Percentiles rank a stretch among this genome's conserved stretches.
These are phyloP conservation scores for Leptographium procerum DNA, from an alignment of 2,329 filamentous ascomycete genomes.

Conservation along the genomic window DNA sequence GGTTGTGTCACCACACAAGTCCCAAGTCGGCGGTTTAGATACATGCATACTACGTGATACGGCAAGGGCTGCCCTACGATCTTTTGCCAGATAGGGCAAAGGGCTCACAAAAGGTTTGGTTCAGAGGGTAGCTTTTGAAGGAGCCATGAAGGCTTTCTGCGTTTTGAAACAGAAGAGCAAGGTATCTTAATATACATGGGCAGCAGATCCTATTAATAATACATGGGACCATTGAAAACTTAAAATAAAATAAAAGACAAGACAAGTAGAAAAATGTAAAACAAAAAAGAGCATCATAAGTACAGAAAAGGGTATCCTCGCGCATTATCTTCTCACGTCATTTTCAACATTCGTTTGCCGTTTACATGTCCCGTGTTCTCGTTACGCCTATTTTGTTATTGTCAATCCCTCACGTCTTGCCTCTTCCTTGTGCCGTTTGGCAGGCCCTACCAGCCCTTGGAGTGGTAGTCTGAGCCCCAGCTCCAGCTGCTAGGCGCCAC, in stretches of 20 bases:
- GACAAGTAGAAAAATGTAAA: not conserved
- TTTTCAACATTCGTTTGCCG: not conserved
- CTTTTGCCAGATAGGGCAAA: not conserved
- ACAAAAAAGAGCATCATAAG: not conserved
- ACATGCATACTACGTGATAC: too few species aligned
- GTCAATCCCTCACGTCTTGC: not conserved
- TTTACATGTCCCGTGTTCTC: not conserved
- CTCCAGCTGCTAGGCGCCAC: conserved; percentile 5
- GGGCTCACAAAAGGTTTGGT: too few species aligned
- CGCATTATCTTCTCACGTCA: not conserved
- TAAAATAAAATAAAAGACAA: not conserved
- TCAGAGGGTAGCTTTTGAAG: too few species aligned
- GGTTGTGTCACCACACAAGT: not conserved
- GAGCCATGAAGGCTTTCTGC: too few species aligned
- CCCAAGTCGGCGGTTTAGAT: not conserved
- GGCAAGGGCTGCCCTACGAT: not conserved
- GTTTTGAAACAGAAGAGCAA: too few species aligned
- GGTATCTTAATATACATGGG: too few species aligned
- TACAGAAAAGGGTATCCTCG: not conserved
- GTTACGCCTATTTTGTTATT: not conserved
- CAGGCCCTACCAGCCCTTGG: conserved; percentile 8
- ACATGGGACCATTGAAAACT: not conserved
- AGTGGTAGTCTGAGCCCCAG: conserved; percentile 6
- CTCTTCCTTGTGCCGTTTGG: not conserved
- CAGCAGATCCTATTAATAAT: too few species aligned